A percentile compares a stretch with the other conserved stretches of the same genome.
Evolutionary conservation across 352 stramenopile species (phyloP).

Genomic region (Elongisporangium anandrum): DNA sequence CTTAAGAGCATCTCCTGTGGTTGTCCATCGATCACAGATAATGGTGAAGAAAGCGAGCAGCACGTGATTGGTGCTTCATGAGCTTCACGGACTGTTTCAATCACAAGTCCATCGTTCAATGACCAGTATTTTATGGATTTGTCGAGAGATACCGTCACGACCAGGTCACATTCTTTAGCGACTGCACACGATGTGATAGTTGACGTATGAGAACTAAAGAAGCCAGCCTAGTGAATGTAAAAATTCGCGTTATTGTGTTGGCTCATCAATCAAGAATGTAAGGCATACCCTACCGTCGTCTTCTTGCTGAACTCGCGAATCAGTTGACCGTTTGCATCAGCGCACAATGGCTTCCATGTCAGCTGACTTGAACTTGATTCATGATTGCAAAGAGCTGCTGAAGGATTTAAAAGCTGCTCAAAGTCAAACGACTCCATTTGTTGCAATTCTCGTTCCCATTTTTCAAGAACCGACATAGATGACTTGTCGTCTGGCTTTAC

Average conservation of each 20-base stretch:
- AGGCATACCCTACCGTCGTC: constrained; percentile 12
- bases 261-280: too few species aligned
- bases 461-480: constrained; percentile 4
- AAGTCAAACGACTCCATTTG: constrained; percentile 53
- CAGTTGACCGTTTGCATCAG: constrained; percentile 14
- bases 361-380: not conserved
- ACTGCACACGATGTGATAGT: constrained; percentile 38
- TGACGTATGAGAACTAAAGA: constrained; percentile 44
- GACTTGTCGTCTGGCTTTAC: not conserved
- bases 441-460: constrained; percentile 16
- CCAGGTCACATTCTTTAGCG: constrained; percentile 25
- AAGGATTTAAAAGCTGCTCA: constrained; percentile 38
- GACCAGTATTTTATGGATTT: constrained; percentile 48
- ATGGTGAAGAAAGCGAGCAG: constrained; percentile 35
- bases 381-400: constrained; percentile 5
- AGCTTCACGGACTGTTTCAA: constrained; percentile 35
- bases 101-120: constrained; percentile 17
- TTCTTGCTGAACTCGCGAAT: constrained; percentile 17
- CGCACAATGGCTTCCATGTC: not conserved
- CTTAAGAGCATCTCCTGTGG: constrained; percentile 31
- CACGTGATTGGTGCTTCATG: constrained; percentile 43
- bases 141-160: constrained; percentile 48
- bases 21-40: constrained; percentile 9
- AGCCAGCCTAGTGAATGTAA: constrained; percentile 30
- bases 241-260: too few species aligned